Evolutionary conservation across 495 filamentous ascomycete species (phyloP), one percentile per base, ranked within the genome.

Genomic region (Hypoxylon trugodes): DNA sequence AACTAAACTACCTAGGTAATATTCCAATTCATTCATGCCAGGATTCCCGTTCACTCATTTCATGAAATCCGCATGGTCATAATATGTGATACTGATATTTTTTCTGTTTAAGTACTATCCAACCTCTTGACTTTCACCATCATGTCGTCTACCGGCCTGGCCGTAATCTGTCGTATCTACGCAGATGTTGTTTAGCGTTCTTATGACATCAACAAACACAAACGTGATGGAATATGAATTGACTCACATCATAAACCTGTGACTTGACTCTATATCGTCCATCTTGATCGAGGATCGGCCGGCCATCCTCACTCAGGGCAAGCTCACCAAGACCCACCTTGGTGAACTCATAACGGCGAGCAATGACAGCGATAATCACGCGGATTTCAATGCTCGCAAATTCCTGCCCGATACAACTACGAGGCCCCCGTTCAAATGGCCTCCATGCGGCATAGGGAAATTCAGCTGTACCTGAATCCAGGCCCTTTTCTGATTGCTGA

Each of bases 351-450:
- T 76, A 82, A 8, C 68, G 62, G 13, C 79, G 70, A 12, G 72
- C 74, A 6, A 76, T 66, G n/a, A 64, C 65, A 9, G 79, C 79
- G 6, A 81, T 51, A 40, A 73, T 70, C 52, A 77, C 69, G 1
- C 74, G 54, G 3, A 71, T 68, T 62, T 79, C 75, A 41, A 79
- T 70, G 46, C 73, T 81, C 0, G 82, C 81, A 13, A 87, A 72
- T 25, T 83, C 81, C 62, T 83, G 79, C 0, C 86, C 84, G 35
- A 88, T 84, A 57, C 85, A 87, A 46, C 74, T 79, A 1, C 84
- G 58, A 1, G 84, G 81, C 0, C 84, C 84, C 2, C 76, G 72
- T 64, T 85, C 82, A 57, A 87, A 87, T 10, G 81, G 78, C 26
- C 84, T 64, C 78, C 78, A 87, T 2, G 82, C 79, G 7, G 58